Evolutionary conservation across 305 asterid species (phyloP).

Genomic region (Solanum hybrid): DNA sequence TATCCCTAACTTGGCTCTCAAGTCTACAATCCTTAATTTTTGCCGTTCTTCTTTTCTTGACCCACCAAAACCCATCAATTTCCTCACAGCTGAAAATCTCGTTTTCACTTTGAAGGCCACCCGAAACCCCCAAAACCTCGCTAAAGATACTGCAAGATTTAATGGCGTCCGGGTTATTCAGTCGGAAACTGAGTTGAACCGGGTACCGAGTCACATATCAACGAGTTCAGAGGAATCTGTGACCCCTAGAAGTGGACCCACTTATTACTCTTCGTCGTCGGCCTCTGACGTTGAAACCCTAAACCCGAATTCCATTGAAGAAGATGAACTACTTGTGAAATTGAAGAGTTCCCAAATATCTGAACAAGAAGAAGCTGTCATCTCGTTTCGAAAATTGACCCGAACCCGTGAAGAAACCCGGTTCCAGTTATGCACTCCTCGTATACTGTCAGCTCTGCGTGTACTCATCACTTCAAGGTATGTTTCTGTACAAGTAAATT

Average conservation of each 20-base stretch:
- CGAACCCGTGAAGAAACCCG: conserved; percentile 71
- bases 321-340: conserved; percentile 42
- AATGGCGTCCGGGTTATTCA: neutral
- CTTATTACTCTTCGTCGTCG: conserved; percentile 57
- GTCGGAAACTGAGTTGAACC: conserved; percentile 15
- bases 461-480: conserved; percentile 43
- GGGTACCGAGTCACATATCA: conserved; percentile 37
- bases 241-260: conserved; percentile 17
- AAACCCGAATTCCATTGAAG: conserved; percentile 27
- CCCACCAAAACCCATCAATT: conserved; percentile 51
- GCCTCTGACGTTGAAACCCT: conserved; percentile 46
- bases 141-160: neutral
- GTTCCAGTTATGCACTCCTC: conserved; percentile 50
- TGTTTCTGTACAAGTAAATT: conserved; percentile 55
- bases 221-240: conserved; percentile 55
- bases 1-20: conserved; percentile 80
- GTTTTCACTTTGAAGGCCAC: conserved; percentile 26
- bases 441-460: conserved; percentile 46
- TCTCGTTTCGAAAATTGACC: conserved; percentile 53
- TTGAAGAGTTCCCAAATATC: conserved; percentile 47
- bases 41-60: conserved; percentile 36
- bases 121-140: neutral
- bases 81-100: conserved; percentile 44
- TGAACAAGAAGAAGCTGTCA: conserved; percentile 72
- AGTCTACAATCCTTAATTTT: conserved; percentile 62